A percentile compares a stretch with the other conserved stretches of the same genome.
phyloP scores from a whole-genome alignment of 164 flowering plant genomes.

The Liriodendron chinense region DNA sequence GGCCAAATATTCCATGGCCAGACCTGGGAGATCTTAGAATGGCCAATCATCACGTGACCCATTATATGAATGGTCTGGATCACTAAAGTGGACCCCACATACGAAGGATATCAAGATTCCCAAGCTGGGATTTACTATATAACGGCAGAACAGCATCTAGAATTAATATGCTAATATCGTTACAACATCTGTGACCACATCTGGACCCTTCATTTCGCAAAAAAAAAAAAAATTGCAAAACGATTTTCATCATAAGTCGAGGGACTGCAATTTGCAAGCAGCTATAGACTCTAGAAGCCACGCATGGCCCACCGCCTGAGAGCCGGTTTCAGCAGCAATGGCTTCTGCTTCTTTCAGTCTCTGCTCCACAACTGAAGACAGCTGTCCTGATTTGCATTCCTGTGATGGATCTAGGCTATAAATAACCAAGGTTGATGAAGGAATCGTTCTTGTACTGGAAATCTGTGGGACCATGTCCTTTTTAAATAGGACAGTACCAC shows the following conservation, averaged over 20 bases:
- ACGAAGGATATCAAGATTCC: no score
- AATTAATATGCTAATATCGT: no score
- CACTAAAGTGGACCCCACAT: no score
- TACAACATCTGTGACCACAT: no score
- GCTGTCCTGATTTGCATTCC: conserved; percentile 14
- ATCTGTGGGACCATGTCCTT: conserved; percentile 16
- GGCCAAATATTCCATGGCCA: no score
- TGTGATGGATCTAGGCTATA: conserved; percentile 33
- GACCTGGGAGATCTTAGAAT: no score
- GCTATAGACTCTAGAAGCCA: conserved; percentile 72
- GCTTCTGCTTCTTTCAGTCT: conserved; percentile 37
- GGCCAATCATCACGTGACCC: no score
- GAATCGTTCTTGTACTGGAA: background rate
- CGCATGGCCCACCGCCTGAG: conserved; percentile 36
- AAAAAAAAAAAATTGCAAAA: background rate
- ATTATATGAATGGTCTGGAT: no score
- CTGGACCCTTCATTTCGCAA: no score
- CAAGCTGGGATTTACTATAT: no score
- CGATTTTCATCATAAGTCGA: conserved; percentile 3
- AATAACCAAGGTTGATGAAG: conserved; percentile 28
- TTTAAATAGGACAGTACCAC: conserved; percentile 32
- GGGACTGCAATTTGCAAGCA: conserved; percentile 38
- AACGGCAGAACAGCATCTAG: no score
- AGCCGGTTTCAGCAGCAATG: conserved; percentile 30
- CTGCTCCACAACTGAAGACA: conserved; percentile 12